Base-by-base conservation (phyloP, 441 rosid species). In the Cnidoscolus chayamansa region DNA sequence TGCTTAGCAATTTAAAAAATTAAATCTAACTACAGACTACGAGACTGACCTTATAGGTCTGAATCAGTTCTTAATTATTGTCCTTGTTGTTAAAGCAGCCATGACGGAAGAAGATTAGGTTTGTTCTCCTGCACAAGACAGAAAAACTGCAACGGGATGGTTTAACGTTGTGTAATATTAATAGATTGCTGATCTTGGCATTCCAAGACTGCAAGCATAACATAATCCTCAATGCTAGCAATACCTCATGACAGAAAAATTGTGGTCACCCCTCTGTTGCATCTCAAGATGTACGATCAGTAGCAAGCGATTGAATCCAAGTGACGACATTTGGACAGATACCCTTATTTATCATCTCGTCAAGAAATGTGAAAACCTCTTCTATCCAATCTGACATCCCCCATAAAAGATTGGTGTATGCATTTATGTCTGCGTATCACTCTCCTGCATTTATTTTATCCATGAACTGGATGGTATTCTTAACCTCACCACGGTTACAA, bases 231-330 rank as follows among this genome's bases (percentile, higher is more conserved):
- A 15, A 49, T 32, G 17, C 45, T 55, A 35, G 25, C 30, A 47
- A 62, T 31, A 62, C 4, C 17, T 56, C 25, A 71, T 47, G 64
- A 50, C 30, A 56, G 35, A 59, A 45, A 45, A 58, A 48, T 16
- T 15, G 32, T 35, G 19, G 62, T 35, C 69, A 37, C 62, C 19
- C 19, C 48, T 55, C 7, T 16, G 57, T 7, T 65, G 55, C 55
- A 19, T 70, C 20, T 61, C 63, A 51, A 5, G 47, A 47, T 72
- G 58, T 60, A 10, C 30, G 10, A 55, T 56, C 65, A 25, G 25
- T 25, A 5, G 79, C 83, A 74, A 90, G 89, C 62, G 88, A 74
- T 49, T 87, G 84, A 85, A 88, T 86, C 98, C 98, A 94, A 43
- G 90, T 84, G 73, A 85, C 89, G 43, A 74, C 48, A 82, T 84